These are phyloP conservation scores for Ogataea neopini DNA, from an alignment of 805 yeast species.

Conservation along the genomic window DNA sequence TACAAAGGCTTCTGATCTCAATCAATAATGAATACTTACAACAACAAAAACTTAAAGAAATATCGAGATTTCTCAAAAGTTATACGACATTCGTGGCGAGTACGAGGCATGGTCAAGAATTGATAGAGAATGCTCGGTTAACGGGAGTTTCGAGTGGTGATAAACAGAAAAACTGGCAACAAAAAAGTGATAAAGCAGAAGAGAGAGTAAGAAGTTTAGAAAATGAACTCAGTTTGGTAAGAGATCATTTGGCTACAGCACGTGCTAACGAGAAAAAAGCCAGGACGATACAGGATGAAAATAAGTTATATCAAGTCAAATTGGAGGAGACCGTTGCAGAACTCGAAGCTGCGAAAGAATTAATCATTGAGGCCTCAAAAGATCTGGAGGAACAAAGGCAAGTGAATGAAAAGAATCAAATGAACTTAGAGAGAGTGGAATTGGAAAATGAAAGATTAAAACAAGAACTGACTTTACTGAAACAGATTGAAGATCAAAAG, in stretches of 20 bases:
- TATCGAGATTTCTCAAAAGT: slow-evolving; percentile 54
- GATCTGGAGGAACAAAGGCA: slow-evolving; percentile 12
- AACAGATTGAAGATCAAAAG: neutral
- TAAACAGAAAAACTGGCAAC: slow-evolving; percentile 7
- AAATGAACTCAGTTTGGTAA: slow-evolving; percentile 19
- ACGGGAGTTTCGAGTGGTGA: slow-evolving; percentile 3
- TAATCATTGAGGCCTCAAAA: neutral
- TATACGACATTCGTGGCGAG: slow-evolving; percentile 38
- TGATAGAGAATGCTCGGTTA: slow-evolving; percentile 4
- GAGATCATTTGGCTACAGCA: slow-evolving; percentile 26
- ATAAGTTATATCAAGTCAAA: slow-evolving; percentile 3
- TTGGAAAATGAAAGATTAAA: slow-evolving; percentile 3
- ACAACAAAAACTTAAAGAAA: slow-evolving; percentile 52
- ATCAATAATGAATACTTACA: slow-evolving; percentile 61
- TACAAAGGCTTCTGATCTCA: slow-evolving; percentile 54
- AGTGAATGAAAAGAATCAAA: slow-evolving; percentile 7
- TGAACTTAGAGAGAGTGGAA: slow-evolving; percentile 1
- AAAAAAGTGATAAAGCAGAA: slow-evolving; percentile 18
- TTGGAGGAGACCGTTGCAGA: slow-evolving; percentile 6
- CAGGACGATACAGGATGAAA: slow-evolving; percentile 12
- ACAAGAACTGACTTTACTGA: neutral
- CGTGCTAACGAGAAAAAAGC: slow-evolving; percentile 21
- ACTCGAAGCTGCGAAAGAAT: slow-evolving; percentile 5
- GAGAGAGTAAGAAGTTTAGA: slow-evolving; percentile 24
- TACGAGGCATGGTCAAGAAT: neutral